These are phyloP conservation scores for Tothia fuscella DNA, from an alignment of 2,329 filamentous ascomycete genomes.

Conservation along the genomic window DNA sequence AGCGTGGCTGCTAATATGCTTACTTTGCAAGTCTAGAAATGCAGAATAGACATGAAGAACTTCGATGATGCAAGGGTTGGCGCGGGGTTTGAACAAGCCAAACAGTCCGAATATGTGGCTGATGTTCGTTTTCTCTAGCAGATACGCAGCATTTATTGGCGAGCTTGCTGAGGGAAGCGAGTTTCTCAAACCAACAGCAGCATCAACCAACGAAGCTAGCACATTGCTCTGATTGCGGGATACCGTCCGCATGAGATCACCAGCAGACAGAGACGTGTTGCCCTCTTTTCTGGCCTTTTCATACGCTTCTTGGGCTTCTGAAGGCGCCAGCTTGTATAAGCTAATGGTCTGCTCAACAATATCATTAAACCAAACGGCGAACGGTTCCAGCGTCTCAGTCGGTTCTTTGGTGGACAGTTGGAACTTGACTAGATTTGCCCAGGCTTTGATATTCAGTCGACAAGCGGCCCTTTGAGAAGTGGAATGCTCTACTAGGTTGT, in stretches of 20 bases:
- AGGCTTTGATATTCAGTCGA: slow-evolving; percentile 44
- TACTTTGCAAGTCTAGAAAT: slow-evolving; percentile 21
- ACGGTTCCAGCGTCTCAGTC: slow-evolving; percentile 30
- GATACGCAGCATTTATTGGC: slow-evolving; percentile 27
- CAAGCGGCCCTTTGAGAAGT: slow-evolving; percentile 48
- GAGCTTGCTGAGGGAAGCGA: slow-evolving; percentile 33
- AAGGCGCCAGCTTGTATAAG: slow-evolving; percentile 44
- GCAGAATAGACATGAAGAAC: slow-evolving; percentile 35
- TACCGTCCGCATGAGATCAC: slow-evolving; percentile 40
- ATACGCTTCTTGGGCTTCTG: slow-evolving; percentile 44
- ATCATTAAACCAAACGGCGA: slow-evolving; percentile 43
- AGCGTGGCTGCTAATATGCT: slow-evolving; percentile 14
- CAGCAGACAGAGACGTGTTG: slow-evolving; percentile 29
- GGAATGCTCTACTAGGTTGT: slow-evolving; percentile 43
- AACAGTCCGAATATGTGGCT: slow-evolving; percentile 40
- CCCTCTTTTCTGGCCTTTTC: slow-evolving; percentile 25
- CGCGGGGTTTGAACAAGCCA: slow-evolving; percentile 33
- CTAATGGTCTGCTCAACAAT: slow-evolving; percentile 40
- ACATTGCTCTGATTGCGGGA: slow-evolving; percentile 46
- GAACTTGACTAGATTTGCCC: slow-evolving; percentile 45
- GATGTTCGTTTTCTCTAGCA: slow-evolving; percentile 34
- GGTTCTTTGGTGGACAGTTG: slow-evolving; percentile 43
- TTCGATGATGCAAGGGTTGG: slow-evolving; percentile 36
- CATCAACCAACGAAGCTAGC: slow-evolving; percentile 41
- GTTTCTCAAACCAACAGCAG: slow-evolving; percentile 37